Conservation (phyloP, 1,284 basidiomycete species). For the Melampsora americana region DNA sequence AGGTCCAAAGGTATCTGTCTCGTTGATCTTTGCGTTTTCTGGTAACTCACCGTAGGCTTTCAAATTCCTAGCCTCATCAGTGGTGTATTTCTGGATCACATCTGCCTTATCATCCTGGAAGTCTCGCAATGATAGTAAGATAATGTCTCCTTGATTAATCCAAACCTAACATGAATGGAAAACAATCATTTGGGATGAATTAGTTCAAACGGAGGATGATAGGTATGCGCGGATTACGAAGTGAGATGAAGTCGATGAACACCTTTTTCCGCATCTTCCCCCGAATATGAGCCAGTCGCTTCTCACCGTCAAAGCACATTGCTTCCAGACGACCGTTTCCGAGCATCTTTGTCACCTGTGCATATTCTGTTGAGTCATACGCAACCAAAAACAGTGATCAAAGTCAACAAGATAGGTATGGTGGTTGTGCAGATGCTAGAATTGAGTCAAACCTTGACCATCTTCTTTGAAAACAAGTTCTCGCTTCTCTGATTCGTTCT, state of each 20-base stretch:
- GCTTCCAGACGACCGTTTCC: slow-evolving; percentile 97
- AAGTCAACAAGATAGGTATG: neutral
- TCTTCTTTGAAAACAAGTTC: slow-evolving; percentile 99
- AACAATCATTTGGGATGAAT: neutral
- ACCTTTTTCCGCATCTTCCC: slow-evolving; percentile 99
- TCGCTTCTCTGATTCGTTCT: slow-evolving; percentile 96
- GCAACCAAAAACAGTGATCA: neutral
- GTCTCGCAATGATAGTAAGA: slow-evolving; percentile 90
- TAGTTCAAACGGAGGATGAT: neutral
- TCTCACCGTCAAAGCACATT: slow-evolving; percentile 97
- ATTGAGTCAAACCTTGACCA: slow-evolving; percentile 67
- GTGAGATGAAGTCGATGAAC: slow-evolving; percentile 50
- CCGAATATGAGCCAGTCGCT: slow-evolving; percentile 93
- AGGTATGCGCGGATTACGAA: neutral
- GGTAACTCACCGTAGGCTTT: slow-evolving; percentile 98
- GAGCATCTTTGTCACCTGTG: slow-evolving; percentile 97
- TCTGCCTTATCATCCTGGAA: slow-evolving; percentile 99
- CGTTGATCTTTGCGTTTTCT: slow-evolving; percentile 97
- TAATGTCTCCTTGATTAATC: slow-evolving; percentile 99
- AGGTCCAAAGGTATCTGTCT: slow-evolving; percentile 86
- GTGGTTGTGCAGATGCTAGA: neutral
- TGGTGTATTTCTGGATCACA: slow-evolving; percentile 98
- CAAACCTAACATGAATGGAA: slow-evolving; percentile 69
- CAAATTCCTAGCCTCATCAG: slow-evolving; percentile 87
- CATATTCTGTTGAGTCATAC: slow-evolving; percentile 69